A percentile compares a stretch with the other conserved stretches of the same genome.
Evolutionary conservation across 192 early-diverging fungal species (phyloP).

Genomic region (Podila clonocystis): DNA sequence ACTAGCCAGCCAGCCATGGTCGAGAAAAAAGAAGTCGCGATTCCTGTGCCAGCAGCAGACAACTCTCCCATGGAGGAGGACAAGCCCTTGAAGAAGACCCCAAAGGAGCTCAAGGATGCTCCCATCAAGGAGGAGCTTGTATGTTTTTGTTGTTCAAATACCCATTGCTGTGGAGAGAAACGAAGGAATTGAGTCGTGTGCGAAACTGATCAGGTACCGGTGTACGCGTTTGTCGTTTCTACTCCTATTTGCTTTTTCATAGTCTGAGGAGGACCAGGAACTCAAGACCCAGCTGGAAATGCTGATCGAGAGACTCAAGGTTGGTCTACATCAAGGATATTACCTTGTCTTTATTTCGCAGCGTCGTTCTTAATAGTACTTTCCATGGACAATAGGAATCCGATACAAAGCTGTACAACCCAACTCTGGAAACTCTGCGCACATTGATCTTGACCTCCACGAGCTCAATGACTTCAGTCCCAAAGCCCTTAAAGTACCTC

Average conservation of each 20-base stretch:
- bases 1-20: conserved; percentile 29
- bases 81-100: conserved; percentile 53
- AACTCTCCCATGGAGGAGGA: conserved; percentile 53
- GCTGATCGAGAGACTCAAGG: conserved; percentile 93
- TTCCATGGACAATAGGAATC: conserved; percentile 58
- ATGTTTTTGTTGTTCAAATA: not conserved
- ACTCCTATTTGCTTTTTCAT: not conserved
- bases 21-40: conserved; percentile 42
- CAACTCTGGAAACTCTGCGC: conserved; percentile 88
- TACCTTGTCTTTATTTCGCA: too few relatives aligned
- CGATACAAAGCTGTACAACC: conserved; percentile 79
- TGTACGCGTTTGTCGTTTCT: not conserved
- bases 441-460: conserved; percentile 93
- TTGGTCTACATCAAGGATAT: too few relatives aligned
- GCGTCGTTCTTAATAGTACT: conserved; percentile 1
- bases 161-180: not conserved
- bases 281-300: conserved; percentile 95
- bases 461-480: conserved; percentile 99
- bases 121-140: conserved; percentile 50
- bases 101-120: conserved; percentile 51
- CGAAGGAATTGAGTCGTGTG: too few relatives aligned
- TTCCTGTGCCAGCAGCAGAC: conserved; percentile 48
- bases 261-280: conserved; percentile 98
- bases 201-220: too few relatives aligned
- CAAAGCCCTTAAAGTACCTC: conserved; percentile 98